phyloP scores from a whole-genome alignment of 1,284 basidiomycete genomes.

The Cutaneotrichosporon cyanovorans region DNA sequence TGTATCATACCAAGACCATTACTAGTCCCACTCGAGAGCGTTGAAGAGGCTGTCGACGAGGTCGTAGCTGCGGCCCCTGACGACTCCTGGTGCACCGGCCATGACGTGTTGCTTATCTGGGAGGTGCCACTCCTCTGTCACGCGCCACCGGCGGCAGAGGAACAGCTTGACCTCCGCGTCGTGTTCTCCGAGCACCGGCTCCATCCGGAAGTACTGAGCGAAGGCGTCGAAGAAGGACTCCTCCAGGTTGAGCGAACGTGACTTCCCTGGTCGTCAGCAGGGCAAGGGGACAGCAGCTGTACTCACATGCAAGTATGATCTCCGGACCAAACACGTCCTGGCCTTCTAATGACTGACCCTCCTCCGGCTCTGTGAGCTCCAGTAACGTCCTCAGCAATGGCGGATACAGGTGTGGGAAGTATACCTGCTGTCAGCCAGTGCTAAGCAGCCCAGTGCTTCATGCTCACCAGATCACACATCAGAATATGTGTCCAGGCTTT shows the following conservation, averaged over 20 bases:
- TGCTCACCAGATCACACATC: constrained; percentile 42
- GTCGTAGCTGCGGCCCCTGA: constrained; percentile 29
- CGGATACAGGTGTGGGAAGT: constrained; percentile 43
- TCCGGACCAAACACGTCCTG: constrained; percentile 30
- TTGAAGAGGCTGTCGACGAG: constrained; percentile 36
- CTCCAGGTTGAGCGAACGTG: constrained; percentile 37
- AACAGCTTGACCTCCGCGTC: constrained; percentile 33
- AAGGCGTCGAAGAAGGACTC: constrained; percentile 43
- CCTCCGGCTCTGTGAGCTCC: constrained; percentile 26
- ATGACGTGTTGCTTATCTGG: constrained; percentile 31
- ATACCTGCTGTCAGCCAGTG: constrained; percentile 26
- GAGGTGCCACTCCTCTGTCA: constrained; percentile 31
- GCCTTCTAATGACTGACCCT: background rate
- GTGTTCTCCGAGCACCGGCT: constrained; percentile 28
- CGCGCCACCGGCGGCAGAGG: constrained; percentile 35
- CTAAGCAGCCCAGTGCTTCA: too few relatives aligned
- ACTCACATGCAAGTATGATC: constrained; percentile 40
- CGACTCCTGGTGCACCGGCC: constrained; percentile 31
- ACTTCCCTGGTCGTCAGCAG: constrained; percentile 25
- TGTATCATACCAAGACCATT: constrained; percentile 7
- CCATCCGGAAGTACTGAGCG: constrained; percentile 31
- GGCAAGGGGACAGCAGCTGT: background rate
- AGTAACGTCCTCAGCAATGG: constrained; percentile 35
- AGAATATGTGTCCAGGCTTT: constrained; percentile 37
- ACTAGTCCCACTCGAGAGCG: constrained; percentile 32